phyloP scores from a whole-genome alignment of 768 basidiomycete species.

The Mycena vulgaris region DNA sequence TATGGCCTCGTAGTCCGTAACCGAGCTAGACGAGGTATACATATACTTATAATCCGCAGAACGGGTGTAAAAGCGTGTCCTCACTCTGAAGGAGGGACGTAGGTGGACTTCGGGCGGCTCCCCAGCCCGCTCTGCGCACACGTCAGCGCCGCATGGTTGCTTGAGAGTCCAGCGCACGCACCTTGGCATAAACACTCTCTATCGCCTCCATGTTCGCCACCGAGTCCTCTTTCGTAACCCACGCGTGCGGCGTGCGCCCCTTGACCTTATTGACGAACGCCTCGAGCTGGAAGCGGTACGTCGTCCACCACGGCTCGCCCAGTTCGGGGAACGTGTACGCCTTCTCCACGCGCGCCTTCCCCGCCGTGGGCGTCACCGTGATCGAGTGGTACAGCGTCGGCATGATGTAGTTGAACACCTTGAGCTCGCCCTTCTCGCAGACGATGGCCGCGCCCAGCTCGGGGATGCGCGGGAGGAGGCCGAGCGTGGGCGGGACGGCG shows the following conservation, averaged over 20 bases:
- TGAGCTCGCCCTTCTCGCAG: conserved; percentile 62
- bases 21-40: too few species aligned
- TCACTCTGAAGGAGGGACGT: conserved; percentile 4
- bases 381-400: conserved; percentile 68
- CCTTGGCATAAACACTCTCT: conserved; percentile 71
- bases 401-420: conserved; percentile 37
- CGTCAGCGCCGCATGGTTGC: neutral
- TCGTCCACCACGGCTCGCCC: conserved; percentile 74
- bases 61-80: too few species aligned
- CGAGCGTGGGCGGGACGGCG: conserved; percentile 44
- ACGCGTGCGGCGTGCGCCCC: conserved; percentile 66
- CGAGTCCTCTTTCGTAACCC: conserved; percentile 69
- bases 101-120: conserved; percentile 51
- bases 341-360: conserved; percentile 57
- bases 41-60: too few species aligned
- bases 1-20: too few species aligned
- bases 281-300: conserved; percentile 72
- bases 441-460: conserved; percentile 52
- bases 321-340: conserved; percentile 60
- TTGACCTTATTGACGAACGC: conserved; percentile 73
- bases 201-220: conserved; percentile 71
- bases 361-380: conserved; percentile 50
- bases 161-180: conserved; percentile 38
- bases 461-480: conserved; percentile 57
- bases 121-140: conserved; percentile 49